Evolutionary conservation across 371 early-diverging fungal genomes (phyloP).

Genomic region (Massospora cicadina): DNA sequence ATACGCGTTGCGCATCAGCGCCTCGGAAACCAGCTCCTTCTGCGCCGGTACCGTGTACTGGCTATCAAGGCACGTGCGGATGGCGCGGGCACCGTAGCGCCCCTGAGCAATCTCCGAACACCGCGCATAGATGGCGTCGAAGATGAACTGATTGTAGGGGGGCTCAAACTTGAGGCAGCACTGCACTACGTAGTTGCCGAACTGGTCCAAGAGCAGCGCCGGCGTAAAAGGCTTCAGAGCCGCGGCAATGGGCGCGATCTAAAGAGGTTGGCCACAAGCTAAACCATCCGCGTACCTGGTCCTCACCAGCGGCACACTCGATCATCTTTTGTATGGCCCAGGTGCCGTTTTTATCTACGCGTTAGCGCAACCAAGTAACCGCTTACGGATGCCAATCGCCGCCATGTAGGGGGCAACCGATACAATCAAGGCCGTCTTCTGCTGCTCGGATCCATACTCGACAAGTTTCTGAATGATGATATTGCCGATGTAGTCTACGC

Average conservation of each 20-base stretch:
- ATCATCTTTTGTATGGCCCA: constrained; percentile 97
- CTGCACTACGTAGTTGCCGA: constrained; percentile 96
- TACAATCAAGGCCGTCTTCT: constrained; percentile 41
- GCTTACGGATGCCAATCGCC: constrained; percentile 68
- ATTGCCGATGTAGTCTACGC: constrained; percentile 87
- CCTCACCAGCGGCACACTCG: constrained; percentile 51
- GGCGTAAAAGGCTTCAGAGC: constrained; percentile 64
- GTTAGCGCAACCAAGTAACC: neutral
- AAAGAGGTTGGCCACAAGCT: constrained; percentile 20
- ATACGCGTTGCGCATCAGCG: constrained; percentile 61
- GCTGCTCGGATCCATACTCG: constrained; percentile 51
- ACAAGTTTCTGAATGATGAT: constrained; percentile 83
- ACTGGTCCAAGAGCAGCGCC: constrained; percentile 80
- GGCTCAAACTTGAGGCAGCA: constrained; percentile 75
- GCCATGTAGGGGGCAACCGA: constrained; percentile 68
- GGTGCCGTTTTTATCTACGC: constrained; percentile 68
- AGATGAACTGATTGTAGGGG: constrained; percentile 73
- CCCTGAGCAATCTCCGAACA: constrained; percentile 84
- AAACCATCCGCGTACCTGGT: neutral
- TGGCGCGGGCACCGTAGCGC: constrained; percentile 92
- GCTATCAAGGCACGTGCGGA: constrained; percentile 83
- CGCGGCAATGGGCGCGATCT: constrained; percentile 48
- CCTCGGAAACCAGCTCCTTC: constrained; percentile 66
- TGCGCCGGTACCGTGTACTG: constrained; percentile 61
- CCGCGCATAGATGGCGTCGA: constrained; percentile 75